Percentiles rank a stretch among this genome's conserved stretches.
These are phyloP conservation scores for Teratosphaeria pseudoeucalypti DNA, from an alignment of 2,329 filamentous ascomycete genomes.

Conservation along the genomic window DNA sequence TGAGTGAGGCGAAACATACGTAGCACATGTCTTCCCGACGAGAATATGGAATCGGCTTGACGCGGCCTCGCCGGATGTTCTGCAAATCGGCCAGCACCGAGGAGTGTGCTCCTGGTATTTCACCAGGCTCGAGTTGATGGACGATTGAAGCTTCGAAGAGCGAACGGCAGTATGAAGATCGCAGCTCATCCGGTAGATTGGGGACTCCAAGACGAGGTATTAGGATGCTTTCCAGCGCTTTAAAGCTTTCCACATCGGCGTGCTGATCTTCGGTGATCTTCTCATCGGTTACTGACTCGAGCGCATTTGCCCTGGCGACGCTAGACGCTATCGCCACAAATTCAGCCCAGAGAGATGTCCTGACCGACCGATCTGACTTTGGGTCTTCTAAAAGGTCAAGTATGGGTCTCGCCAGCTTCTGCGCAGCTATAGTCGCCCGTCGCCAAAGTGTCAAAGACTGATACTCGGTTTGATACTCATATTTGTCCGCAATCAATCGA, in stretches of 20 bases:
- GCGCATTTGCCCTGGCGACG: constrained; percentile 28
- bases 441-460: constrained; percentile 68
- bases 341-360: constrained; percentile 53
- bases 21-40: constrained; percentile 65
- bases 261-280: constrained; percentile 56
- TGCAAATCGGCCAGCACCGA: constrained; percentile 54
- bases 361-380: constrained; percentile 29
- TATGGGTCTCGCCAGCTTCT: constrained; percentile 58
- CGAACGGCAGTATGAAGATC: constrained; percentile 60
- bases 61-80: constrained; percentile 58
- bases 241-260: constrained; percentile 72
- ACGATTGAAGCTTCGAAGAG: constrained; percentile 78
- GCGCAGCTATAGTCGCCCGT: constrained; percentile 59
- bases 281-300: constrained; percentile 19
- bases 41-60: constrained; percentile 55
- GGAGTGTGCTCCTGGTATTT: constrained; percentile 43
- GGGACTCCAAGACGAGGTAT: constrained; percentile 61
- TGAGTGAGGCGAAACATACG: constrained; percentile 66
- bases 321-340: constrained; percentile 27
- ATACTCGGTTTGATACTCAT: constrained; percentile 61
- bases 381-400: constrained; percentile 37
- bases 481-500: constrained; percentile 67
- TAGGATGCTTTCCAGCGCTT: constrained; percentile 57
- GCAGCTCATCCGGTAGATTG: constrained; percentile 54
- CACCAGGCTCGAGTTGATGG: constrained; percentile 55